Evolutionary conservation across 2,329 filamentous ascomycete species (phyloP), one percentile per base, ranked within the genome.

Genomic region (Xylaria sp.): DNA sequence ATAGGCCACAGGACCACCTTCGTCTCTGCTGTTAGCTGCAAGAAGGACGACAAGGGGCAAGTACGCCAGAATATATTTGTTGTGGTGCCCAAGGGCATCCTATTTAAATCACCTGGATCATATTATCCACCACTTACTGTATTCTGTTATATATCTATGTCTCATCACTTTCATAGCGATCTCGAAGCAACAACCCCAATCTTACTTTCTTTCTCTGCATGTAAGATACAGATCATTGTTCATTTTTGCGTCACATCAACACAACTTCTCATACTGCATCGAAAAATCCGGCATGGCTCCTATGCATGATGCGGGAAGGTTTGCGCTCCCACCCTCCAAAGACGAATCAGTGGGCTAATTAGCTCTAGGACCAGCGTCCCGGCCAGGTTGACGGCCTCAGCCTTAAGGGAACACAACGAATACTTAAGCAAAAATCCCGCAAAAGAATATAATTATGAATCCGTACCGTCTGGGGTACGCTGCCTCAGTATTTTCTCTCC

Each of bases 401-500:
- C 59, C 19, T 37, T 62, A 2, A 17, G 13, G 15, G 15, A 37
- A 37, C 59, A 62, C 15, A 29, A 58, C 27, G 15, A 13, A n/a
- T 21, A 37, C 33, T n/a, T 49, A 10, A 19, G 4, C 11, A 3
- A 8, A 31, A 51, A 5, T n/a, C 9, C 13, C 3, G 15, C 17
- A 23, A 19, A 8, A 25, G 41, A n/a, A 17, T n/a, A 15, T 15
- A 37, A 11, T n/a, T 13, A 40, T 15, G 47, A 51, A 4, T 11
- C 52, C 4, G n/a, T 56, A 10, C 52, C 58, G 38, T 60, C 51
- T 5, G 58, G 58, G 13, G 19, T 6, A 37, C 46, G 40, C 33
- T 61, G 40, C 8, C 15, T 57, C 13, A 35, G 58, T 61, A 47
- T 46, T 53, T 13, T 46, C 7, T 23, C 27, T 31, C 5, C 21